phyloP scores from a whole-genome alignment of 495 filamentous ascomycete species.

The Barbatosphaeria neglecta region DNA sequence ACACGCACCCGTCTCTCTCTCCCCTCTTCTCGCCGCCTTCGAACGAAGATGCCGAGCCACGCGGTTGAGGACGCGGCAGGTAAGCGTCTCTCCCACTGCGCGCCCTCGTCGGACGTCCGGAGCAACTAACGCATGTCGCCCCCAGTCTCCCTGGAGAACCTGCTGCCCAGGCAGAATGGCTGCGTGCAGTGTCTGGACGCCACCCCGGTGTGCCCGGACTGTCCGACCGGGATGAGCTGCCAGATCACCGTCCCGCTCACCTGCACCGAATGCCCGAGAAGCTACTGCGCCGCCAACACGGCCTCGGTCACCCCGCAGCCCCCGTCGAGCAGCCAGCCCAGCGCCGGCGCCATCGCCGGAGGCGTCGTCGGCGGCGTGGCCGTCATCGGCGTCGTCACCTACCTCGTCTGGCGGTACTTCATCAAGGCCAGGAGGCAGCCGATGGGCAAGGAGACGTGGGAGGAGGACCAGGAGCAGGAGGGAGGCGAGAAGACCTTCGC shows the following conservation, averaged over 20 bases:
- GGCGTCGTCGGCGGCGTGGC: constrained; percentile 71
- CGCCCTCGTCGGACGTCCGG: not conserved
- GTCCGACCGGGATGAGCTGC: constrained; percentile 26
- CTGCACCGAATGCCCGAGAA: constrained; percentile 21
- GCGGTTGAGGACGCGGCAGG: not conserved
- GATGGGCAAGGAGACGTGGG: constrained; percentile 39
- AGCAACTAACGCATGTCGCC: not conserved
- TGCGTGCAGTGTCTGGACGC: constrained; percentile 16
- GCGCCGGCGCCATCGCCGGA: constrained; percentile 72
- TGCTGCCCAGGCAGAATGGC: constrained; percentile 11
- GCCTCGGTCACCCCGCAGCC: constrained; percentile 7
- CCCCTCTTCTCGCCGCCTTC: not conserved
- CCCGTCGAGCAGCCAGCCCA: constrained; percentile 34
- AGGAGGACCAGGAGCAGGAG: constrained; percentile 38
- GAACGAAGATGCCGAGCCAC: not conserved
- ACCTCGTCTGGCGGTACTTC: constrained; percentile 75
- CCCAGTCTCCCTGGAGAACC: constrained; percentile 2
- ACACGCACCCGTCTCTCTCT: not conserved
- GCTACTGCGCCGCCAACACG: constrained; percentile 29
- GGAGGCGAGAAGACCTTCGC: constrained; percentile 50
- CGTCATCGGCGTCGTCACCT: constrained; percentile 56
- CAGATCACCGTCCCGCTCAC: constrained; percentile 20
- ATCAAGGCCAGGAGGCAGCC: constrained; percentile 67
- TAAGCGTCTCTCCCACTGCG: not conserved
- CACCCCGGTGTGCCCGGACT: constrained; percentile 38